Percentiles rank a stretch among this genome's conserved stretches.
These are phyloP conservation scores for Mrakia gelida DNA, from an alignment of 768 basidiomycete genomes.

Conservation along the genomic window DNA sequence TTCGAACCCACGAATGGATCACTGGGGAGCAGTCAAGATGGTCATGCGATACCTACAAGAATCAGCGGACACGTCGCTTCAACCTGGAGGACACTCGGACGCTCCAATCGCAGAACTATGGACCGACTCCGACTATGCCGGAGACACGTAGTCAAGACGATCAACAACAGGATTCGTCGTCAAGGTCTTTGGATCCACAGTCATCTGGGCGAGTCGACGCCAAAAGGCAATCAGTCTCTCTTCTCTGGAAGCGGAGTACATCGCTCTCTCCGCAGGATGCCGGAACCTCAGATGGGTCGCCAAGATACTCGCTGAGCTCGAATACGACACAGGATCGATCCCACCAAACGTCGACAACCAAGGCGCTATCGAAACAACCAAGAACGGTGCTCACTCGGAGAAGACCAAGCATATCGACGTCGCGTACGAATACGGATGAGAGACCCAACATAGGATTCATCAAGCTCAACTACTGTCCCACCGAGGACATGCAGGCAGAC, in stretches of 20 bases:
- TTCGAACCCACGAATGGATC: not conserved
- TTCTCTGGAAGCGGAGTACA: constrained; percentile 13
- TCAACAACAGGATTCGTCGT: constrained; percentile 5
- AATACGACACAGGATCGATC: not conserved
- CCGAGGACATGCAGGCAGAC: not conserved
- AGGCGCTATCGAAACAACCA: constrained; percentile 3
- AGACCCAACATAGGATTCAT: not conserved
- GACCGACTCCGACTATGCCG: constrained; percentile 18
- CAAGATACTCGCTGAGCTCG: not conserved
- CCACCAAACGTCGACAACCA: constrained; percentile 7
- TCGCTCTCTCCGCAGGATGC: not conserved
- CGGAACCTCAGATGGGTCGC: not conserved
- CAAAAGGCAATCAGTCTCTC: constrained; percentile 6
- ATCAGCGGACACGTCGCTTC: not conserved
- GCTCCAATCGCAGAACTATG: not conserved
- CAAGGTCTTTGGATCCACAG: not conserved
- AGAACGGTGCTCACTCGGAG: not conserved
- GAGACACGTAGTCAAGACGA: not conserved
- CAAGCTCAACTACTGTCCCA: not conserved
- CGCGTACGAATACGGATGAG: constrained; percentile 8
- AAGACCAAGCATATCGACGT: constrained; percentile 24
- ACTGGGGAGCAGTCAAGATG: constrained; percentile 7
- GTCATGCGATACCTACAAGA: constrained; percentile 9
- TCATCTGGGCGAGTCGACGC: constrained; percentile 7
- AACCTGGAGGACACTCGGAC: not conserved